Conservation (phyloP, 2,329 filamentous ascomycete genomes). For the Kalaharituber pfeilii region DNA sequence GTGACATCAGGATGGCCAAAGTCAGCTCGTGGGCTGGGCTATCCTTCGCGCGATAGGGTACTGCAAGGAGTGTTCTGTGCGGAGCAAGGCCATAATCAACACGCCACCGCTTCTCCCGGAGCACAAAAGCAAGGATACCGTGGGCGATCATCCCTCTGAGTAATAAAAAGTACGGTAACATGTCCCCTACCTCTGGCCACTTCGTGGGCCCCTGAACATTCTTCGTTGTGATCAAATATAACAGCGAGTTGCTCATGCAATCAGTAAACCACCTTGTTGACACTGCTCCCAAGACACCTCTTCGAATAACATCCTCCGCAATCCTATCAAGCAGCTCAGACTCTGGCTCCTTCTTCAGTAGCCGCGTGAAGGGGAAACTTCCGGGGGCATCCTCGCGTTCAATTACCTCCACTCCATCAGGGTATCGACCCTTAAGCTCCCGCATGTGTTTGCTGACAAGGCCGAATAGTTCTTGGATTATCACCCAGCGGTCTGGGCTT, state of each 20-base stretch:
- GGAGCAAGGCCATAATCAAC: slow-evolving; percentile 47
- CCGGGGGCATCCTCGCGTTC: slow-evolving; percentile 25
- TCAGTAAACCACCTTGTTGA: background rate
- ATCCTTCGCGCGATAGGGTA: too few species aligned
- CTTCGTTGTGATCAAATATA: background rate
- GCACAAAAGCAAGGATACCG: slow-evolving; percentile 39
- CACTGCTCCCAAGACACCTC: background rate
- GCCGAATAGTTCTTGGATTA: slow-evolving; percentile 29
- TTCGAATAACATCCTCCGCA: slow-evolving; percentile 26
- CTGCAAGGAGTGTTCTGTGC: slow-evolving; percentile 41
- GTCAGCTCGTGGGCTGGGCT: too few species aligned
- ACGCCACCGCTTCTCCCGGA: slow-evolving; percentile 45
- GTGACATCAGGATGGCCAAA: too few species aligned
- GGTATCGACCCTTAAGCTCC: slow-evolving; percentile 28
- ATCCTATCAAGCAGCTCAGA: slow-evolving; percentile 30
- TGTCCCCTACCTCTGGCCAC: background rate
- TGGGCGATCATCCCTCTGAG: slow-evolving; percentile 46
- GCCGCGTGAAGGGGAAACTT: slow-evolving; percentile 40
- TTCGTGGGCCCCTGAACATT: background rate
- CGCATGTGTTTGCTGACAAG: slow-evolving; percentile 29
- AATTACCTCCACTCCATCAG: slow-evolving; percentile 34
- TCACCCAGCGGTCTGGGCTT: slow-evolving; percentile 36
- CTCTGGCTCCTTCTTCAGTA: slow-evolving; percentile 35
- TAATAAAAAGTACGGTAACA: slow-evolving; percentile 31
- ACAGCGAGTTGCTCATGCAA: background rate